Evolutionary conservation across 768 basidiomycete genomes (phyloP), one percentile per base, ranked within the genome.

Genomic region (Filobasidium floriforme): DNA sequence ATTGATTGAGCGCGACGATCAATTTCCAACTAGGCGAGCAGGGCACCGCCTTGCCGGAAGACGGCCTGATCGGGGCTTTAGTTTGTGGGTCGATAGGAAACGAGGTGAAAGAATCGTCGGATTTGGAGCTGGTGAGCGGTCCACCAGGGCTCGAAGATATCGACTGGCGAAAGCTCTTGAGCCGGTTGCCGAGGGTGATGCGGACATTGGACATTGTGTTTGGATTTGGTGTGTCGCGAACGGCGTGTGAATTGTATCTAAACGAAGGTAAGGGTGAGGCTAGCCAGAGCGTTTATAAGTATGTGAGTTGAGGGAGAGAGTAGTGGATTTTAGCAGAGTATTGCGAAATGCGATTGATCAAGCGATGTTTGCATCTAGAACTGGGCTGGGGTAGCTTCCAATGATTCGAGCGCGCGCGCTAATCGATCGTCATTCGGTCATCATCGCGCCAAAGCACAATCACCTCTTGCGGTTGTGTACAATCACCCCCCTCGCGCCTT

Each of bases 101-200:
- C 15, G 54, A 57, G 19, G 54, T 28, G 26, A 57, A 57, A 28
- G 54, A 57, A 14, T 22, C 26, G 5, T 57, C 54, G 22, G 54
- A 57, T 1, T 26, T 15, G 22, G 46, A 49, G 46, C 46, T 49
- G 46, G 18, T 49, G 55, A 26, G 49, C 7, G 18, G 24, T 12
- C 24, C 24, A 51, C 49, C 49, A 51, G 49, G 24, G 12, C 49
- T 51, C 18, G 24, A 51, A 19, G 49, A 51, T 3, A 51, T 51
- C 49, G 55, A 26, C 55, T 32, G 19, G 24, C 55, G 55, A 57
- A 57, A 28, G 22, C 55, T 32, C 29, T 57, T 57, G 55, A 26
- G 26, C 6, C 29, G 24, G 29, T 57, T 14, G 26, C 14, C 15
- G 24, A 57, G 55, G 15, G 19, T 32, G 29, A 26, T 26, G n/a